Base-by-base conservation (phyloP, 2,329 filamentous ascomycete species). In the Botrytis squamosa region DNA sequence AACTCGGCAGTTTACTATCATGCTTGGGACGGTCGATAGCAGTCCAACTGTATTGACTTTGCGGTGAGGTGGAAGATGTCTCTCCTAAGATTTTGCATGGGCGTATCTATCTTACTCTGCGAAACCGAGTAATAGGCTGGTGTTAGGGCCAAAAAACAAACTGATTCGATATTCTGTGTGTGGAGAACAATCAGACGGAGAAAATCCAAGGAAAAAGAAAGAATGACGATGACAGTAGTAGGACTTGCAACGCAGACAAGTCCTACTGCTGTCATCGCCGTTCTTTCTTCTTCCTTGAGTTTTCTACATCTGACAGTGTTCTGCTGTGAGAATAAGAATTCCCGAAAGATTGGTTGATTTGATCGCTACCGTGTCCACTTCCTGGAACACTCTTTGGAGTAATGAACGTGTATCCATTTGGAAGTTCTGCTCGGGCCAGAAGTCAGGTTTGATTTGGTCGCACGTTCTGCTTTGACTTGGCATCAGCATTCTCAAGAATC, bases 401-500 rank as follows among this genome's bases (percentile, higher is more conserved):
- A 40, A 14, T 14, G 44, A 20, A 59, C 46, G 60, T 44, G 60
- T 29, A 29, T 20, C 33, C 42, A 18, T 6, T 29, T 6, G 4
- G 36, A 38, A 55, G 1, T n/a, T 55, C 25, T 40, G 46, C 9
- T 38, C 46, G 46, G 14, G 25, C 3, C 10, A 36, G 46, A 20
- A 0, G 25, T 55, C n/a, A 12, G 10, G 1, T 22, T 12, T 40
- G 14, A 36, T 40, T n/a, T 18, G 36, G 4, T 20, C 16, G 33
- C 52, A 18, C 40, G 22, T 22, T 46, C 46, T 22, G 46, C 46
- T 73, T 74, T 74, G 46, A 66, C 86, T 85, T 77, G 89, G 89
- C 0, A 89, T 83, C 18, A 80, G 16, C 5, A 29, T 57, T 29
- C 29, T 14, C 52, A 18, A 25, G 46, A 49, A 49, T 9, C 20